These are phyloP conservation scores for Neocucurbitaria cava DNA, from an alignment of 2,329 filamentous ascomycete species.

Conservation along the genomic window DNA sequence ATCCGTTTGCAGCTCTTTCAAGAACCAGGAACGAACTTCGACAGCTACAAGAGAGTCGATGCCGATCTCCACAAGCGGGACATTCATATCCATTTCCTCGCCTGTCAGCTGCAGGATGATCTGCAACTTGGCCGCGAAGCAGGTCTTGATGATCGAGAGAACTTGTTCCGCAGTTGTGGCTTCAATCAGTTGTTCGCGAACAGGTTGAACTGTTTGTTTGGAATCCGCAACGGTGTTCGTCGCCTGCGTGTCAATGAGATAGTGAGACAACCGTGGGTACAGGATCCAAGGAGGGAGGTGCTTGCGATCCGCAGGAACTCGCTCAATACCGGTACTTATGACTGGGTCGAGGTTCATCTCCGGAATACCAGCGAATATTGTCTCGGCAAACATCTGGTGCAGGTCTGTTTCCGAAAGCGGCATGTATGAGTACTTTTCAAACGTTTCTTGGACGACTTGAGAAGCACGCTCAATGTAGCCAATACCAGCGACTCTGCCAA, in stretches of 20 bases:
- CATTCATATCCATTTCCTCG: conserved; percentile 43
- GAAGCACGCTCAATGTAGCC: background rate
- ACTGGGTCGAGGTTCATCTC: background rate
- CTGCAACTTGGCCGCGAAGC: too few species aligned
- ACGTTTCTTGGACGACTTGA: background rate
- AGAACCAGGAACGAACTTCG: conserved; percentile 56
- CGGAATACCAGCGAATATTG: conserved; percentile 9
- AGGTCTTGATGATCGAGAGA: too few species aligned
- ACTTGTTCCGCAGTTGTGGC: too few species aligned
- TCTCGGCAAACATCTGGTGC: conserved; percentile 20
- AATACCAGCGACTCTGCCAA: background rate
- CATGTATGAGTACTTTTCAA: background rate
- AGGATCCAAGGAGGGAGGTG: too few species aligned
- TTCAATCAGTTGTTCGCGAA: too few species aligned
- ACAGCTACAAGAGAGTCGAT: conserved; percentile 51
- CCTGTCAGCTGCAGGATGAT: too few species aligned
- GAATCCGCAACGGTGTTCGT: too few species aligned
- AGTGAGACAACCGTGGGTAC: too few species aligned
- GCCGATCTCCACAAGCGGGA: conserved; percentile 46
- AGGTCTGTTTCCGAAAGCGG: conserved; percentile 18
- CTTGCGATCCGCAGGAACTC: too few species aligned
- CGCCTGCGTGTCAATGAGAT: too few species aligned
- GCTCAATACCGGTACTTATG: background rate
- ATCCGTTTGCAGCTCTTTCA: conserved; percentile 53
- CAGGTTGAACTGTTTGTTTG: too few species aligned